Percentiles rank a stretch among this genome's conserved stretches.
These are phyloP conservation scores for Phytophthora pini DNA, from an alignment of 352 stramenopile genomes.

Conservation along the genomic window DNA sequence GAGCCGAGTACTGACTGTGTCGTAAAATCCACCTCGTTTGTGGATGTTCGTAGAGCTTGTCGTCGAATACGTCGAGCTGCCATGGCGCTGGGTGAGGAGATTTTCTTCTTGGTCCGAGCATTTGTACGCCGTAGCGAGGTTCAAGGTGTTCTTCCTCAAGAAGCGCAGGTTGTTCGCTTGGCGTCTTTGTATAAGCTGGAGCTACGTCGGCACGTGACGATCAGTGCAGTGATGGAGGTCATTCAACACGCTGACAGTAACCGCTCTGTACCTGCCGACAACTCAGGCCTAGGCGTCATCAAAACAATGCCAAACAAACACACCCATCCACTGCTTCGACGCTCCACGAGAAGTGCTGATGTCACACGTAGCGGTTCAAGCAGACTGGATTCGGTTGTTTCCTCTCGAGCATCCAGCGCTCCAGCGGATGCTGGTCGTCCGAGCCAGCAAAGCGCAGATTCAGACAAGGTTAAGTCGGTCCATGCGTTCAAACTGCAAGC, in stretches of 20 bases:
- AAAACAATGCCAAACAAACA: constrained; percentile 11
- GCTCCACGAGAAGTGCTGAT: constrained; percentile 24
- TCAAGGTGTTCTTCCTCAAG: constrained; percentile 47
- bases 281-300: not conserved
- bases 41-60: constrained; percentile 42
- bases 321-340: constrained; percentile 1
- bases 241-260: constrained; percentile 27
- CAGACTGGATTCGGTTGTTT: not conserved
- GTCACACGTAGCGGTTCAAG: not conserved
- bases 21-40: not conserved
- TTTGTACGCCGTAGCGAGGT: constrained; percentile 56
- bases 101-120: constrained; percentile 47
- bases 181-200: constrained; percentile 71
- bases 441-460: constrained; percentile 20
- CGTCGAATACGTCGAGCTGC: constrained; percentile 43
- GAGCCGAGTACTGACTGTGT: constrained; percentile 23
- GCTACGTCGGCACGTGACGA: constrained; percentile 60
- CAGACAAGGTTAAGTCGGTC: constrained; percentile 41
- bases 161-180: constrained; percentile 56
- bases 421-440: constrained; percentile 7
- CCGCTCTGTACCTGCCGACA: not conserved
- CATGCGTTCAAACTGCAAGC: constrained; percentile 71
- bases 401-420: constrained; percentile 18
- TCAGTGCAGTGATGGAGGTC: constrained; percentile 47
- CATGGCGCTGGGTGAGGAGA: constrained; percentile 46